Evolutionary conservation across 805 yeast genomes (phyloP).

Genomic region (Blastobotrys terrestris): DNA sequence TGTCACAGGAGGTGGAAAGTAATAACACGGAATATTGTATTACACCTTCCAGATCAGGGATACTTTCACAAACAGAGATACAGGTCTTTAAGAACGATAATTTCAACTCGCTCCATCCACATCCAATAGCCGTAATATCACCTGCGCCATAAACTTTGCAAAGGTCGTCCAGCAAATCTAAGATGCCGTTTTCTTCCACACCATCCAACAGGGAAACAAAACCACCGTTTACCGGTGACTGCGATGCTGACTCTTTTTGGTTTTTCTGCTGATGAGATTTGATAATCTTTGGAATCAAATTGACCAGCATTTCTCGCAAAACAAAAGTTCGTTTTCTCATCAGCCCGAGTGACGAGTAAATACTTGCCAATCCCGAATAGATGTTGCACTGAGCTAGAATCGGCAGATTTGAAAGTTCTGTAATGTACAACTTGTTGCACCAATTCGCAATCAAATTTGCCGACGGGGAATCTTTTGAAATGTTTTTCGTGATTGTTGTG

Average conservation of each 20-base stretch:
- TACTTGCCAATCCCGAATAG: slow-evolving; percentile 57
- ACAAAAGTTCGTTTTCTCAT: slow-evolving; percentile 64
- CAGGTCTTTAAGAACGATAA: slow-evolving; percentile 49
- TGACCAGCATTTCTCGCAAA: slow-evolving; percentile 55
- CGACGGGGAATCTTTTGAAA: slow-evolving; percentile 21
- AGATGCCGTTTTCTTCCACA: slow-evolving; percentile 29
- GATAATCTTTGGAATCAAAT: slow-evolving; percentile 24
- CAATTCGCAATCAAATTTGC: slow-evolving; percentile 42
- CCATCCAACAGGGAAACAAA: slow-evolving; percentile 5
- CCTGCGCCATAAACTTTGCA: slow-evolving; percentile 51
- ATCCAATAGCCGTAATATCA: slow-evolving; percentile 27
- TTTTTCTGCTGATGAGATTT: slow-evolving; percentile 4
- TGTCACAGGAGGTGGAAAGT: slow-evolving; percentile 48
- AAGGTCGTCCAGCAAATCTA: slow-evolving; percentile 43
- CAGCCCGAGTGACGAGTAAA: slow-evolving; percentile 57
- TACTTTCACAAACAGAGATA: slow-evolving; percentile 46
- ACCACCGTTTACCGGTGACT: slow-evolving; percentile 1
- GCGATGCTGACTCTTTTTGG: neutral
- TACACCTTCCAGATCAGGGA: slow-evolving; percentile 41
- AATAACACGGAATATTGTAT: slow-evolving; percentile 47
- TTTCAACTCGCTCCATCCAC: slow-evolving; percentile 54
- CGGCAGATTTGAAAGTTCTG: slow-evolving; percentile 41
- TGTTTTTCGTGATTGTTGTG: slow-evolving; percentile 24
- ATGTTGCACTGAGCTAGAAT: slow-evolving; percentile 52
- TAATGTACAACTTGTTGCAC: slow-evolving; percentile 42